Evolutionary conservation across 2,329 filamentous ascomycete species (phyloP), one percentile per base, ranked within the genome.

Genomic region (Pyrenophora graminea): DNA sequence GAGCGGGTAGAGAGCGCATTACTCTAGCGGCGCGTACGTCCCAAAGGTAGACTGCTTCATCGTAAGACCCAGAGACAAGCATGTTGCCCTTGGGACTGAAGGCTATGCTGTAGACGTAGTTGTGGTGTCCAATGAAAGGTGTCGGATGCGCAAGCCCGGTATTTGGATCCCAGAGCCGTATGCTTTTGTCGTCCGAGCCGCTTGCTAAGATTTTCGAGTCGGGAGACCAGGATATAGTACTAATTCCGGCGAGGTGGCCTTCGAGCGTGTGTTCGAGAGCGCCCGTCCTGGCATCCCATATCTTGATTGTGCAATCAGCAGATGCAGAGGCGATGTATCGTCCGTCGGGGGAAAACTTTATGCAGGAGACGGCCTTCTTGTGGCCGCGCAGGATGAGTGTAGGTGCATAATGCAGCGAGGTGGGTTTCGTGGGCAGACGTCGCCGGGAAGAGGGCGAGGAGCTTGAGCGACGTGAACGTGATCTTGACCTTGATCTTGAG

Each of bases 1-100:
- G 94, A 2, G 94, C 94, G 1, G 94, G 94, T 32, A 99, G 76
- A 56, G 88, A 92, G 47, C 91, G 84, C 91, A 99, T 96, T 30
- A 94, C 80, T 18, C 88, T 81, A 0, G 91, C 92, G 0, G 91
- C 90, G 12, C 94, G 83, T 12, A 97, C 90, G 72, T 99, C 94
- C 94, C 94, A 99, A 4, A 99, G 76, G 59, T 96, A 97, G 0
- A 99, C 91, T 4, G 94, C 94, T 77, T 99, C 94, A 62, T 99
- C 94, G 74, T 97, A 97, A 58, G 90, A 95, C 10, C 94, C 94
- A 60, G 90, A 95, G 13, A 92, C 94, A 30, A 99, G 83, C 69
- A 97, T 96, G 69, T 99, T 99, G 19, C 94, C 94, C 73, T 97
- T 97, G 1, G 94, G 94, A n/a, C 90, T 93, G 73, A 97, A 97